Evolutionary conservation across 2,329 filamentous ascomycete genomes (phyloP).

Genomic region (Ophiostoma novo-ulmi): DNA sequence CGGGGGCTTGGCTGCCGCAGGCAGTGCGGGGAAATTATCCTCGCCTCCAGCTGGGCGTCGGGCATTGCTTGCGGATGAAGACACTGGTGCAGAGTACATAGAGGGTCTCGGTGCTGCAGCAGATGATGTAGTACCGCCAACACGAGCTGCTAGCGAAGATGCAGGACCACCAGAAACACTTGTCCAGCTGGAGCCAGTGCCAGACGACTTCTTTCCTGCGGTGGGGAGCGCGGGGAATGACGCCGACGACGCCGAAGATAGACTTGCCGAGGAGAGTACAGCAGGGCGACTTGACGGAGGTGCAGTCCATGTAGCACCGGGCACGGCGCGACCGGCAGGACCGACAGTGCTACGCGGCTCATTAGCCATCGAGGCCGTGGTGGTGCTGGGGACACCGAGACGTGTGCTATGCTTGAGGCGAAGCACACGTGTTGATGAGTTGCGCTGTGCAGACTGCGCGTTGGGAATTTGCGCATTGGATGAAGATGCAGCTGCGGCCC

Average conservation of each 20-base stretch:
- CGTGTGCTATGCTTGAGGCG: slow-evolving; percentile 56
- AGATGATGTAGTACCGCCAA: slow-evolving; percentile 20
- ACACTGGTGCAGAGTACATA: neutral
- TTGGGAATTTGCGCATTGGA: slow-evolving; percentile 36
- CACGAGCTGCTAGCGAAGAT: slow-evolving; percentile 24
- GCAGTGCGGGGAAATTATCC: slow-evolving; percentile 78
- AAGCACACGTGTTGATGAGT: slow-evolving; percentile 49
- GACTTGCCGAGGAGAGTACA: slow-evolving; percentile 23
- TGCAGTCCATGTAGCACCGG: slow-evolving; percentile 28
- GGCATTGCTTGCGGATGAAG: slow-evolving; percentile 15
- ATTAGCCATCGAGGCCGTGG: slow-evolving; percentile 23
- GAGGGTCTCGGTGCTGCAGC: slow-evolving; percentile 6
- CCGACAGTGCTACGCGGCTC: slow-evolving; percentile 14
- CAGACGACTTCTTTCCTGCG: slow-evolving; percentile 17
- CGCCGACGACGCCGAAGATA: slow-evolving; percentile 31
- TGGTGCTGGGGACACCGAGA: slow-evolving; percentile 36
- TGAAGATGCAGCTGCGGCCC: slow-evolving; percentile 55
- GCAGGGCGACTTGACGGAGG: slow-evolving; percentile 27
- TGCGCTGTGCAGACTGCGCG: slow-evolving; percentile 40
- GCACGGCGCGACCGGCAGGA: slow-evolving; percentile 24
- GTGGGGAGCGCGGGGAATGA: slow-evolving; percentile 45
- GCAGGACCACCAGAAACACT: slow-evolving; percentile 24
- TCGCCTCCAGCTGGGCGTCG: slow-evolving; percentile 31
- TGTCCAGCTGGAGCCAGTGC: slow-evolving; percentile 28
- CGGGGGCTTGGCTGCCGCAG: slow-evolving; percentile 65